Percentiles rank a stretch among this genome's conserved stretches.
Evolutionary conservation across 148 eudicot species (phyloP).

Genomic region (Diospyros lotus): DNA sequence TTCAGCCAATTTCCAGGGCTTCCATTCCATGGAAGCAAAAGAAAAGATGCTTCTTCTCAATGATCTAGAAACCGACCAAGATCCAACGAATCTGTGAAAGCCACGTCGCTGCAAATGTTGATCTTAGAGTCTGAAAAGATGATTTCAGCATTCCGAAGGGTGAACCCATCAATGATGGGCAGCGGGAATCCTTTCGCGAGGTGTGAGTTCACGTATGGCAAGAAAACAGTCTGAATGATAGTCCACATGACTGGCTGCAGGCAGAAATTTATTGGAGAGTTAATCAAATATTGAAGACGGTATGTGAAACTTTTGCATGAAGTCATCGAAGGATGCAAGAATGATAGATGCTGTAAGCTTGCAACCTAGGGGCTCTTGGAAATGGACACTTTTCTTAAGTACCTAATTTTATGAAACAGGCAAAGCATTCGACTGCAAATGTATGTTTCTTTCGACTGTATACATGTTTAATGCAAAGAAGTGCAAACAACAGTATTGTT

Average conservation of each 20-base stretch:
- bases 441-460: too few species aligned
- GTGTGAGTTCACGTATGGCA: conserved; percentile 59
- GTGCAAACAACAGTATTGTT: too few species aligned
- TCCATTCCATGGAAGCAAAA: too few species aligned
- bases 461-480: too few species aligned
- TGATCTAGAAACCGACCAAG: neutral
- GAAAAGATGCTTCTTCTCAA: too few species aligned
- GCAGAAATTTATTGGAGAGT: neutral
- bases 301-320: neutral
- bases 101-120: conserved; percentile 54
- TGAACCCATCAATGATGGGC: conserved; percentile 67
- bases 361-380: too few species aligned
- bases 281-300: neutral
- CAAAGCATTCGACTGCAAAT: too few species aligned
- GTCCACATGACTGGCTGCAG: conserved; percentile 83
- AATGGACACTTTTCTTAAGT: too few species aligned
- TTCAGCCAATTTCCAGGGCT: too few species aligned
- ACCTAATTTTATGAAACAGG: too few species aligned
- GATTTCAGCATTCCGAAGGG: conserved; percentile 58
- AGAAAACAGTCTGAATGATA: conserved; percentile 53
- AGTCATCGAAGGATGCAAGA: neutral
- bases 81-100: conserved; percentile 21
- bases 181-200: conserved; percentile 63
- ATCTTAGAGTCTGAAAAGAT: conserved; percentile 37
- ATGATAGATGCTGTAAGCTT: too few species aligned